Conservation (phyloP, 192 early-diverging fungal species). For the Podila epicladia region DNA sequence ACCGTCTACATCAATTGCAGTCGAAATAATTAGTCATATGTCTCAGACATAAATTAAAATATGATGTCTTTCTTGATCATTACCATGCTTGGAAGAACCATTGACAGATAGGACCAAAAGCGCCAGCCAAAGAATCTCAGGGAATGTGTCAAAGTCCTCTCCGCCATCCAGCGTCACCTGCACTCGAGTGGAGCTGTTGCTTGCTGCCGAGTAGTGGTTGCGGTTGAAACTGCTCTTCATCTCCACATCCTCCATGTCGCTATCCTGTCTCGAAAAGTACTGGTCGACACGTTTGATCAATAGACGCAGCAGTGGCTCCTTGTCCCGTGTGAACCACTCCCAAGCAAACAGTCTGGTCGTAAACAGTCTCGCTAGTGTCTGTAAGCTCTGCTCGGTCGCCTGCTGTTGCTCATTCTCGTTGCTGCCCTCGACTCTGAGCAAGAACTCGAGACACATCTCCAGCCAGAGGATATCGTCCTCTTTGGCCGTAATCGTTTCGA, state of each 20-base stretch:
- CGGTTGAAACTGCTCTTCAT: constrained; percentile 2
- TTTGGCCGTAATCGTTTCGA: constrained; percentile 10
- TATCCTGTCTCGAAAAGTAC: constrained; percentile 30
- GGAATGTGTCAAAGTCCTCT: constrained; percentile 8
- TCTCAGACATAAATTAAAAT: background rate
- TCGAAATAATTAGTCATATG: background rate
- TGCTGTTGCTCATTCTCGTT: background rate
- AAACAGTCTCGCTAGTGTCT: constrained; percentile 17
- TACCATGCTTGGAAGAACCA: constrained; percentile 40
- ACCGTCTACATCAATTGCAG: constrained; percentile 3
- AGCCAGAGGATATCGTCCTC: constrained; percentile 26
- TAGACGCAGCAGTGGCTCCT: constrained; percentile 3
- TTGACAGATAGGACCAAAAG: constrained; percentile 23
- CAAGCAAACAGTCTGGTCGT: constrained; percentile 16
- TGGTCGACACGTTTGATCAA: constrained; percentile 13
- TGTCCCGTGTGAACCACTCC: constrained; percentile 32
- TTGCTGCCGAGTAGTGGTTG: background rate
- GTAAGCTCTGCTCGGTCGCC: constrained; percentile 24
- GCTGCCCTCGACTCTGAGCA: constrained; percentile 24
- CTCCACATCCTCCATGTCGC: constrained; percentile 25
- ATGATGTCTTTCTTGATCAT: background rate
- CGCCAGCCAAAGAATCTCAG: constrained; percentile 31
- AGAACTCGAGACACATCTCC: constrained; percentile 21
- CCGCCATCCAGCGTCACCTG: constrained; percentile 23
- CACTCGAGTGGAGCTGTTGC: constrained; percentile 5